Evolutionary conservation across 345 rosid genomes (phyloP), one percentile per base, ranked within the genome.

Genomic region (Arabidopsis suecica): DNA sequence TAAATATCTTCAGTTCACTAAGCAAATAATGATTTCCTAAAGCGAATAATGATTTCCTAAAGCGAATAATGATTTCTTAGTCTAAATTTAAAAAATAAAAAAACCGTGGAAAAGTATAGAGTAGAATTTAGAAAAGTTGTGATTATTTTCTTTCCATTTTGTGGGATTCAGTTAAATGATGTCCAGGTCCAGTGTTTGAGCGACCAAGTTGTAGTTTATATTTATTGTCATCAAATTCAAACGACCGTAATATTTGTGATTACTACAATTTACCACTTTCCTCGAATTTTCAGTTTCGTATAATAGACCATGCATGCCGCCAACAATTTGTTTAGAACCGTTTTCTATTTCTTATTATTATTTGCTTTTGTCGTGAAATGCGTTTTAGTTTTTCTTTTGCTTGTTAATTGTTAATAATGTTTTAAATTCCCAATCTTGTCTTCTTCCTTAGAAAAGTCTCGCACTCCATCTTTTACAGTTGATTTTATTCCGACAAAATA

Each of bases 391-490:
- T 47, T 1, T 16, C 0, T 4, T 2, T 5, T 6, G 18, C 7
- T 48, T 68, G 22, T 4, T 37, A 11, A n/a, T 23, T 23, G 25
- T 23, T 23, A 23, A 23, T 40, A 30, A 11, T 37, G 61, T 28
- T 49, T 38, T 1, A 28, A 14, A 54, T 61, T 42, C 56, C 14
- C 37, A 37, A 30, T 37, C 6, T 50, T 51, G 44, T 66, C 41
- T 12, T 58, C 41, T 12, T 55, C 25, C n/a, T 10, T 61, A 40
- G 74, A 76, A 69, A 51, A 61, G 75, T 76, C 75, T 68, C 57
- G 79, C 74, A 41, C 69, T 76, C 79, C 79, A 69, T 12, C 56
- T 33, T 76, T 61, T 76, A 76, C 79, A 6, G 69, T 68, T 67
- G 73, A 67, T 48, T 67, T 58, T 74, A 41, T 68, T 30, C 45